Evolutionary conservation across 1,284 basidiomycete species (phyloP).

Genomic region (Fistulinella cinereoalba): DNA sequence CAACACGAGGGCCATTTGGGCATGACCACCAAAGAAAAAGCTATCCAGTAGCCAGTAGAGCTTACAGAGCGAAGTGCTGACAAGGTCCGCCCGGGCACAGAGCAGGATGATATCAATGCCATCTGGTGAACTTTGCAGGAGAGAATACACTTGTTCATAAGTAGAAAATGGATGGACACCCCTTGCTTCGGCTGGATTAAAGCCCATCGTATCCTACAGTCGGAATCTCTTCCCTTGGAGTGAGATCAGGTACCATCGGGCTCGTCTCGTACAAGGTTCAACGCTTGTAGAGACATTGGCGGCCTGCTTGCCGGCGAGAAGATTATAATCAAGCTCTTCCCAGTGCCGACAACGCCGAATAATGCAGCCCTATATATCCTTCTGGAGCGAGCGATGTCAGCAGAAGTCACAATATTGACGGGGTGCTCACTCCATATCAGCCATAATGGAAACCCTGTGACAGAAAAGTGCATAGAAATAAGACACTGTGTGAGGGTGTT

Average conservation of each 20-base stretch:
- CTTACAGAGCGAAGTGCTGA: slow-evolving; percentile 26
- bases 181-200: slow-evolving; percentile 20
- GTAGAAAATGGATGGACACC: slow-evolving; percentile 22
- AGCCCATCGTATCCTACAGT: slow-evolving; percentile 34
- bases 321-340: slow-evolving; percentile 31
- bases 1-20: slow-evolving; percentile 36
- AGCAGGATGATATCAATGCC: slow-evolving; percentile 28
- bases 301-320: slow-evolving; percentile 21
- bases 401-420: neutral
- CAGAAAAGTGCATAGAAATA: too few species aligned
- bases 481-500: too few species aligned
- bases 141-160: slow-evolving; percentile 28
- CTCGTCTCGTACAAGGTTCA: slow-evolving; percentile 28
- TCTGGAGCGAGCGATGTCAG: too few species aligned
- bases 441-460: slow-evolving; percentile 4
- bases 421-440: slow-evolving; percentile 16
- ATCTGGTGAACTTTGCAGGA: slow-evolving; percentile 21
- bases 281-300: slow-evolving; percentile 22
- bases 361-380: slow-evolving; percentile 25
- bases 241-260: slow-evolving; percentile 26
- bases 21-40: slow-evolving; percentile 26
- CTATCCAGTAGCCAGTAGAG: slow-evolving; percentile 28
- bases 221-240: slow-evolving; percentile 20
- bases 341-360: slow-evolving; percentile 27
- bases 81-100: slow-evolving; percentile 23